Conservation (phyloP, 305 asterid genomes). For the Solanum hybrid region DNA sequence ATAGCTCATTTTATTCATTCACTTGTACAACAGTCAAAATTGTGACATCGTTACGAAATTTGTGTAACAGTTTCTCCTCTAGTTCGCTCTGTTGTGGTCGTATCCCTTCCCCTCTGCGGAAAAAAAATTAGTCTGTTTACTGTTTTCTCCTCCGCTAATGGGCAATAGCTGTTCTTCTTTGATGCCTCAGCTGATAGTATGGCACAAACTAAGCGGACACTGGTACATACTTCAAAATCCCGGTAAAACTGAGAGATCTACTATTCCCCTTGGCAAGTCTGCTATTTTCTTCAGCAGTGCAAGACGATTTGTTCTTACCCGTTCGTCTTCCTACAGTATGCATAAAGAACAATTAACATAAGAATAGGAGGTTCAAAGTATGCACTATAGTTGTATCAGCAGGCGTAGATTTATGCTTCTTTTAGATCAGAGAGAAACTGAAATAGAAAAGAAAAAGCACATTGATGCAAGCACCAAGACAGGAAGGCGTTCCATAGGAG, state of each 20-base stretch:
- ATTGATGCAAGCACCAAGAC: not conserved
- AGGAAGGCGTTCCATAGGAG: not conserved
- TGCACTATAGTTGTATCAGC: not conserved
- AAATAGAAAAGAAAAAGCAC: not conserved
- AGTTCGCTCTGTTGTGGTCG: not conserved
- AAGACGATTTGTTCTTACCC: constrained; percentile 78
- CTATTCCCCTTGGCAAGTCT: constrained; percentile 83
- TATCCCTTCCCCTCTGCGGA: not conserved
- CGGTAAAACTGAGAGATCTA: constrained; percentile 83
- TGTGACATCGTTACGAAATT: not conserved
- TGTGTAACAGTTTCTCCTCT: not conserved
- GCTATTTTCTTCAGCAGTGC: constrained; percentile 64
- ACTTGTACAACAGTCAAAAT: not conserved
- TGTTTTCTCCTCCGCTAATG: not conserved
- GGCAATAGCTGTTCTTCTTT: not conserved
- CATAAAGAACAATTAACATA: not conserved
- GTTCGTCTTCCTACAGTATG: constrained; percentile 70
- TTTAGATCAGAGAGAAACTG: not conserved
- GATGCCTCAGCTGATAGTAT: not conserved
- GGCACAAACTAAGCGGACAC: not conserved
- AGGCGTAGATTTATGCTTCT: not conserved
- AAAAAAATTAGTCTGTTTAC: not conserved
- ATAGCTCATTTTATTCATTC: not conserved
- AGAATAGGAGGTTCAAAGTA: not conserved
- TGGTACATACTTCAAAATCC: constrained; percentile 27